Evolutionary conservation across 768 basidiomycete genomes (phyloP), one percentile per base, ranked within the genome.

Genomic region (Phanerochaete sordida): DNA sequence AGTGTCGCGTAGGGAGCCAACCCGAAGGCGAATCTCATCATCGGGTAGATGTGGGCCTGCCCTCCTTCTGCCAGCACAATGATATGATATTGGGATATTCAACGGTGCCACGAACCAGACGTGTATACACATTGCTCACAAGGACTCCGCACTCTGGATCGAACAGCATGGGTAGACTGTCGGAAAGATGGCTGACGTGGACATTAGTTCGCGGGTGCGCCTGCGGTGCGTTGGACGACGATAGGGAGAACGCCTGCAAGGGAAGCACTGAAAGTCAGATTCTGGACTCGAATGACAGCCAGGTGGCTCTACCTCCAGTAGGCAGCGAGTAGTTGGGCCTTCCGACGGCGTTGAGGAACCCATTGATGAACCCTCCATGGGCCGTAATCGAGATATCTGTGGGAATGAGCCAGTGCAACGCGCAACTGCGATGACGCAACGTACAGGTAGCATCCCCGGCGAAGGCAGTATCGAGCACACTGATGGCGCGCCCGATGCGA

Each of bases 251-350:
- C 31, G 15, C 54, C 54, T 56, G 39, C 33, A 35, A 35, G 6
- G 33, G 33, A 13, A 6, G 33, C 13, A 35, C 9, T 47, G 9
- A 6, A 47, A 26, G 9, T 21, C 46, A 7, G 19, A 7, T 52
- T 71, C 80, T 65, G 13, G n/a, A n/a, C n/a, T n/a, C n/a, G n/a
- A n/a, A n/a, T n/a, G n/a, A n/a, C n/a, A n/a, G n/a, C n/a, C n/a
- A n/a, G n/a, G n/a, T n/a, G n/a, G n/a, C n/a, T n/a, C 49, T 3
- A 82, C 89, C 89, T 76, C 89, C 88, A 4, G 86, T 88, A 0
- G 83, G 80, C 23, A 90, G 70, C 5, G 64, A 50, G 68, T 81
- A 84, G 9, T 55, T 59, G 1, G 68, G 66, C n/a, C 84, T 78
- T 3, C 76, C 81, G 28, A 84, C 70, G 0, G 77, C 77, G 3